Evolutionary conservation across 139 green algal species (phyloP).

Genomic region (Chlorella sp.): DNA sequence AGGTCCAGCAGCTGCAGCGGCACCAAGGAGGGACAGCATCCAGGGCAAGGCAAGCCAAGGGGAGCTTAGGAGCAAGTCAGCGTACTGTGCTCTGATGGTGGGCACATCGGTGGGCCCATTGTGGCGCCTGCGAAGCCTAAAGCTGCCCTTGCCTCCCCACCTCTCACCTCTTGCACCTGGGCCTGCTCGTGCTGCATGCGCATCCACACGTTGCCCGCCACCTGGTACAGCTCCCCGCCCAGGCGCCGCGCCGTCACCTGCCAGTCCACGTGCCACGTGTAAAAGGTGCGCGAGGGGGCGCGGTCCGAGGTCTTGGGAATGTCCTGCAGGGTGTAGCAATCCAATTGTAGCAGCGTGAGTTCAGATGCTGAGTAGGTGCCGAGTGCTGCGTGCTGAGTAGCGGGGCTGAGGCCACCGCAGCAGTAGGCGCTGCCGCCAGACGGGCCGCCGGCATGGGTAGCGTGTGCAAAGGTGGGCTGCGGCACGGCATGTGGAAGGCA

Average conservation of each 20-base stretch:
- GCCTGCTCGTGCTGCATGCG: constrained; percentile 57
- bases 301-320: constrained; percentile 71
- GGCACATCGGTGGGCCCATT: neutral
- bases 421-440: neutral
- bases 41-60: neutral
- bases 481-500: neutral
- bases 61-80: neutral
- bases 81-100: neutral
- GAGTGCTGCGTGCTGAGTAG: neutral
- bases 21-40: neutral
- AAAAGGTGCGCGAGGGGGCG: constrained; percentile 75
- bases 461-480: neutral
- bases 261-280: constrained; percentile 64
- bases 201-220: constrained; percentile 54
- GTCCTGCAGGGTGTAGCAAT: constrained; percentile 75
- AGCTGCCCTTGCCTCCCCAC: neutral
- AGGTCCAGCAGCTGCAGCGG: constrained; percentile 52
- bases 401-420: neutral
- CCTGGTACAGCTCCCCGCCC: constrained; percentile 48
- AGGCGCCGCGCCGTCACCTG: constrained; percentile 17
- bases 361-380: too few relatives aligned
- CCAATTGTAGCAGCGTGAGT: too few relatives aligned
- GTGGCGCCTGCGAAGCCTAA: neutral
- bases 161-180: constrained; percentile 44
- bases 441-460: neutral